Conservation (phyloP, 202 grass and related monocot genomes). For the Alloteropsis angusta region DNA sequence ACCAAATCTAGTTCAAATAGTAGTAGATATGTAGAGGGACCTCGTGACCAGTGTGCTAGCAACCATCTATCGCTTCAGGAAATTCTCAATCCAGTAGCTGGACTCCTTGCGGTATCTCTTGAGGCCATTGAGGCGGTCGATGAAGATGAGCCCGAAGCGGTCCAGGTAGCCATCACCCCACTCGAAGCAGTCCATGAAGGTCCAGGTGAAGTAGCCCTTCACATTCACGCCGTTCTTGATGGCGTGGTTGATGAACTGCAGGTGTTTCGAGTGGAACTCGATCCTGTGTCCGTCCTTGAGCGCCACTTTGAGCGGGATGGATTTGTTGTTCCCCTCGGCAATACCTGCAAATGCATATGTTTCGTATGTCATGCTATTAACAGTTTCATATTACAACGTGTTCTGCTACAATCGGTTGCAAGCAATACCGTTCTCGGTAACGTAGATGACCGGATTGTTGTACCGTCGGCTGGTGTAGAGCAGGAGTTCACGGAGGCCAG, state of each 20-base stretch:
- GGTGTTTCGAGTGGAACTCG: slow-evolving; percentile 31
- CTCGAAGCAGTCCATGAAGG: slow-evolving; percentile 51
- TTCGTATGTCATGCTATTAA: no score
- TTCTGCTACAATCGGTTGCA: no score
- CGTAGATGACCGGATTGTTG: slow-evolving; percentile 42
- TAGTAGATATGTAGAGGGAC: not conserved
- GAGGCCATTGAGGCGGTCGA: slow-evolving; percentile 29
- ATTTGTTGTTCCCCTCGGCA: slow-evolving; percentile 29
- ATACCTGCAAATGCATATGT: not conserved
- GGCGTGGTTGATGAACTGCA: slow-evolving; percentile 33
- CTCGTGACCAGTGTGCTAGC: not conserved
- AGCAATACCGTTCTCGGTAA: slow-evolving; percentile 63
- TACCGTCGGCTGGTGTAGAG: slow-evolving; percentile 39
- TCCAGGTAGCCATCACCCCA: slow-evolving; percentile 33
- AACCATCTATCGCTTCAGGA: slow-evolving; percentile 22
- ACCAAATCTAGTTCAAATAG: not conserved
- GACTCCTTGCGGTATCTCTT: slow-evolving; percentile 49
- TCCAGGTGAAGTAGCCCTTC: slow-evolving; percentile 46
- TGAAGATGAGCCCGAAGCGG: slow-evolving; percentile 38
- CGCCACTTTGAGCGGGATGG: slow-evolving; percentile 23
- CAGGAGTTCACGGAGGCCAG: slow-evolving; percentile 37
- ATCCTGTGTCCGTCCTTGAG: slow-evolving; percentile 37
- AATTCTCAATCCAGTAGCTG: slow-evolving; percentile 29
- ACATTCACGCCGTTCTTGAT: slow-evolving; percentile 40
- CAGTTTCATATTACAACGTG: no score